These are phyloP conservation scores for Kokia cookei DNA, from an alignment of 441 rosid species.

Conservation along the genomic window DNA sequence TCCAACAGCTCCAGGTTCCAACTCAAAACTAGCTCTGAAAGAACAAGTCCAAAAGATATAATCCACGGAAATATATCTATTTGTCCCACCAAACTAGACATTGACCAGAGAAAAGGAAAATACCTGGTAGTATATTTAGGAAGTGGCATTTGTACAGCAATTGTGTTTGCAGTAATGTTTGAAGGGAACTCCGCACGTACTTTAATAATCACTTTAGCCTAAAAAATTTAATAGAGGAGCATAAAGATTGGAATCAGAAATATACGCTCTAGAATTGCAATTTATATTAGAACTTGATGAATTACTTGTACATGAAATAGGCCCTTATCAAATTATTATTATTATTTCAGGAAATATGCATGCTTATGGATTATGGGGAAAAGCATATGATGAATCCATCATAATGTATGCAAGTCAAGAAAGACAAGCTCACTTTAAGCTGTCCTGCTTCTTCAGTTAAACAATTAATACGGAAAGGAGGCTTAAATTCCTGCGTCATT, in stretches of 20 bases:
- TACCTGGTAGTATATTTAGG: slow-evolving; percentile 92
- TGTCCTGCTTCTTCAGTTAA: slow-evolving; percentile 95
- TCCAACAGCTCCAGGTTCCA: slow-evolving; percentile 81
- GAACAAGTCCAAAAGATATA: background rate
- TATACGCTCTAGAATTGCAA: background rate
- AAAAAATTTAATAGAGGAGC: no score
- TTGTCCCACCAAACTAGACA: background rate
- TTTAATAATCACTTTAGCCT: slow-evolving; percentile 93
- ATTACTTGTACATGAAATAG: background rate
- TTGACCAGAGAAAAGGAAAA: background rate
- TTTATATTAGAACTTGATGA: slow-evolving; percentile 6
- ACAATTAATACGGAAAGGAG: slow-evolving; percentile 90
- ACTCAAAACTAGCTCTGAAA: slow-evolving; percentile 79
- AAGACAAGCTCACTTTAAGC: slow-evolving; percentile 48
- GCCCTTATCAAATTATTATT: background rate
- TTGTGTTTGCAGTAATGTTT: slow-evolving; percentile 79
- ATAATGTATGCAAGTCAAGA: background rate
- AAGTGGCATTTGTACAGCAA: slow-evolving; percentile 84
- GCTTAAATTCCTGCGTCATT: slow-evolving; percentile 98
- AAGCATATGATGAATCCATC: background rate
- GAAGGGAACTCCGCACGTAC: slow-evolving; percentile 81
- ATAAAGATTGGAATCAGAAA: background rate
- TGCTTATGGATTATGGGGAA: background rate
- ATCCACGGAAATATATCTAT: background rate
- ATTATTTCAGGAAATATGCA: background rate